Evolutionary conservation across 2,329 filamentous ascomycete genomes (phyloP), one percentile per base, ranked within the genome.

Genomic region (Ceratocystiopsis brevicomis): DNA sequence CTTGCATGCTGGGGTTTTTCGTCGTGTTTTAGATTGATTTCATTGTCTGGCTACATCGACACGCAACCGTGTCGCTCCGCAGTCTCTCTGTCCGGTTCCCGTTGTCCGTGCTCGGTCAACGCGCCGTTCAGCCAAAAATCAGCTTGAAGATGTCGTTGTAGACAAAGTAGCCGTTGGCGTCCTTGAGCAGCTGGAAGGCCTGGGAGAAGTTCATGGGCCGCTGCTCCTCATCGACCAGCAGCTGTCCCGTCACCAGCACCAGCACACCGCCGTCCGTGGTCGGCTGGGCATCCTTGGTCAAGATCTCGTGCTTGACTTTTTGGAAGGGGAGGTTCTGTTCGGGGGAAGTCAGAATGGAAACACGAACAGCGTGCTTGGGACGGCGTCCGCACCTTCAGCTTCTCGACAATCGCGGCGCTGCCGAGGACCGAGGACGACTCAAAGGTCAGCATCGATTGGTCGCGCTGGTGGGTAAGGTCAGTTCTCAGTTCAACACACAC

Each of bases 121-220:
- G 2, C 14, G 32, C 19, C 13, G 41, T 44, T 50, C 65, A 73
- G 57, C 63, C 68, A 63, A 82, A 88, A 53, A 94, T 73, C 49
- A 96, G 74, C 65, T 83, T 83, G 77, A 96, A 96, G 60, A 96
- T 66, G 61, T 96, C 88, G 69, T 96, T 95, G 67, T 78, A 79
- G 59, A 96, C 81, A 61, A 75, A 95, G 68, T 81, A 94, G 53
- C 76, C 79, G 41, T 55, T 52, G 25, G 62, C 62, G 44, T 85
- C 80, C 48, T 76, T 78, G 51, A 76, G 62, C 49, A 96, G 78
- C 62, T 92, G 81, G 73, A 96, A 96, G 45, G 73, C 66, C 66
- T 96, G 87, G 45, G 78, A 78, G 66, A 87, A 98, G 71, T 75
- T 86, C 80, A 95, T 90, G 38, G 85, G 83, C 56, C 76, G 76